Evolutionary conservation across 192 early-diverging fungal species (phyloP).

Genomic region (Lobosporangium transversale): DNA sequence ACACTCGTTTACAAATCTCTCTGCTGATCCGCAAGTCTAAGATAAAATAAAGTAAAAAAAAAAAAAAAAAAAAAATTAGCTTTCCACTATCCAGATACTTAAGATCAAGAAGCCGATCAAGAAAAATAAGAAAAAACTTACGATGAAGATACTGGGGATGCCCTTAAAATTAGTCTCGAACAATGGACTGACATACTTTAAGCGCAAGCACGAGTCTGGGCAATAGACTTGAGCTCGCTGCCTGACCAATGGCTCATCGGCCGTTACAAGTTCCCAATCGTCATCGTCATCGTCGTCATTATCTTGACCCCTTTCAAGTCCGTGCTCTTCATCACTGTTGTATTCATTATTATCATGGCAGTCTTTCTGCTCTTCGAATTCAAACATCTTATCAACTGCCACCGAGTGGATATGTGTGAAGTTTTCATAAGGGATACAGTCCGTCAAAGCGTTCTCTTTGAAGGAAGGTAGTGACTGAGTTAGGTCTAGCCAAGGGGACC

Average conservation of each 20-base stretch:
- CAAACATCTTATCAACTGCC: constrained; percentile 43
- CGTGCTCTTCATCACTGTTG: background rate
- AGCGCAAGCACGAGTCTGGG: constrained; percentile 48
- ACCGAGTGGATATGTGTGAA: constrained; percentile 24
- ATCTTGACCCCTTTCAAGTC: constrained; percentile 9
- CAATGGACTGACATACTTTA: constrained; percentile 57
- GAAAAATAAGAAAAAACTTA: constrained; percentile 23
- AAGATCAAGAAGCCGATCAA: too few relatives aligned
- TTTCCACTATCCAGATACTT: background rate
- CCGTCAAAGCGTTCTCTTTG: constrained; percentile 46
- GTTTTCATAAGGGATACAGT: constrained; percentile 58
- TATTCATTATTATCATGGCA: too few relatives aligned
- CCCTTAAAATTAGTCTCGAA: constrained; percentile 51
- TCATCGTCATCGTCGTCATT: constrained; percentile 41
- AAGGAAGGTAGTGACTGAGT: constrained; percentile 61
- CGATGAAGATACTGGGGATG: constrained; percentile 56
- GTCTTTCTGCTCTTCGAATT: too few relatives aligned
- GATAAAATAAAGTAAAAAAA: background rate
- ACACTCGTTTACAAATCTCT: constrained; percentile 58
- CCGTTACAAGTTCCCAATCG: background rate
- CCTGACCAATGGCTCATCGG: background rate
- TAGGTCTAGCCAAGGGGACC: constrained; percentile 76
- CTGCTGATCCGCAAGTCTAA: constrained; percentile 57
- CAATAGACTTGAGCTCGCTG: constrained; percentile 43
- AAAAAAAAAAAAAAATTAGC: constrained; percentile 8